These are phyloP conservation scores for Blastobotrys terrestris DNA, from an alignment of 805 yeast genomes.

Conservation along the genomic window DNA sequence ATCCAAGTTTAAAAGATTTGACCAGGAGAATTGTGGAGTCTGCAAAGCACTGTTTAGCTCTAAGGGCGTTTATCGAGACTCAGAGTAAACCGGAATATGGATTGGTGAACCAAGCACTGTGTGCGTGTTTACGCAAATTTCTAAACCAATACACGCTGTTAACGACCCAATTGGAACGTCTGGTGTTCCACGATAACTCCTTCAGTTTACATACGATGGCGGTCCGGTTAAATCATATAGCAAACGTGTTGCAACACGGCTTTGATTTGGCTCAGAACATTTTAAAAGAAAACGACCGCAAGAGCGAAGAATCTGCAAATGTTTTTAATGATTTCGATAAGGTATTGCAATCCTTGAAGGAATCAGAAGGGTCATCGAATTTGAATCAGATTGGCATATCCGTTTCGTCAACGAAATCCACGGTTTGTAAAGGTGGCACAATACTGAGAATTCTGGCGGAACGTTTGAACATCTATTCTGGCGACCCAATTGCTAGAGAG, in stretches of 20 bases:
- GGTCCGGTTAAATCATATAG: slow-evolving; percentile 38
- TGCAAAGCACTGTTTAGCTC: slow-evolving; percentile 58
- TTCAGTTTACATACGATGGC: slow-evolving; percentile 59
- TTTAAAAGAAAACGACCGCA: slow-evolving; percentile 31
- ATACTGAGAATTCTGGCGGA: slow-evolving; percentile 57
- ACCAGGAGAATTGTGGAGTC: slow-evolving; percentile 52
- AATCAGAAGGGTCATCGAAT: slow-evolving; percentile 5
- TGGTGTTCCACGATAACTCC: slow-evolving; percentile 40
- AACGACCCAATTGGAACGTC: slow-evolving; percentile 43
- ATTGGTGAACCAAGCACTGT: slow-evolving; percentile 64
- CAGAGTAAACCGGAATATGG: slow-evolving; percentile 59
- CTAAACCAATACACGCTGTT: slow-evolving; percentile 31
- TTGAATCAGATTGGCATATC: slow-evolving; percentile 9
- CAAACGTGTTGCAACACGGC: slow-evolving; percentile 44
- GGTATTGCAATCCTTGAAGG: slow-evolving; percentile 38
- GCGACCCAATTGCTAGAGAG: slow-evolving; percentile 52
- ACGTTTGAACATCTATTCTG: slow-evolving; percentile 51
- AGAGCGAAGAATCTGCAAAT: slow-evolving; percentile 28
- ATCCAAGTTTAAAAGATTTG: slow-evolving; percentile 64
- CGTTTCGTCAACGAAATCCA: slow-evolving; percentile 19
- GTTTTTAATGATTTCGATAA: slow-evolving; percentile 35
- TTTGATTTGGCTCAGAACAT: slow-evolving; percentile 52
- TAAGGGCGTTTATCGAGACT: slow-evolving; percentile 53
- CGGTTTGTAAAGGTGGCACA: slow-evolving; percentile 62
- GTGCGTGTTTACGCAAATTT: slow-evolving; percentile 48